Conservation (phyloP, 495 filamentous ascomycete genomes). For the Xylaria cubensis region DNA sequence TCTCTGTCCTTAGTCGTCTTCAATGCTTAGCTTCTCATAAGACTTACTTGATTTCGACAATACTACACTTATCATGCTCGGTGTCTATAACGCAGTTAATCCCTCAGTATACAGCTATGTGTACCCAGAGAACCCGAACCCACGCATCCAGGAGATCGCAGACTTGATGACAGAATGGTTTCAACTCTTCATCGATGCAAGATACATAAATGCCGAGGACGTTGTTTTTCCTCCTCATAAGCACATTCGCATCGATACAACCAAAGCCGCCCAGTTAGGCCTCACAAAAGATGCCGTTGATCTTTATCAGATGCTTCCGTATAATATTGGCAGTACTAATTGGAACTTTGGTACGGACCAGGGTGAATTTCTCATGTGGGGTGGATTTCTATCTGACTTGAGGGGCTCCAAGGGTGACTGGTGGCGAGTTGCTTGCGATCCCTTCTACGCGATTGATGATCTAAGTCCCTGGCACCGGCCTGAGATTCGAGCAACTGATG, state of each 20-base stretch:
- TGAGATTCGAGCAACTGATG: neutral
- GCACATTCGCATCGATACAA: conserved; percentile 7
- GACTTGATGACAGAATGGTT: conserved; percentile 8
- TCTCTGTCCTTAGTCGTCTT: neutral
- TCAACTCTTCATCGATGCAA: conserved; percentile 6
- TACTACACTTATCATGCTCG: neutral
- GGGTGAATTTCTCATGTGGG: conserved; percentile 16
- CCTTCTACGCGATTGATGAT: neutral
- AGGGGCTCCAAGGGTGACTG: neutral
- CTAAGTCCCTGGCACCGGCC: conserved; percentile 3
- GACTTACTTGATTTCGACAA: neutral
- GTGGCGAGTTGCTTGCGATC: neutral
- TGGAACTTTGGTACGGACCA: conserved; percentile 11
- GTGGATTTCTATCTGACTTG: neutral
- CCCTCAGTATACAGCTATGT: neutral
- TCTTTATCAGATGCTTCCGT: conserved; percentile 20
- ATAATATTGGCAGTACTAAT: neutral
- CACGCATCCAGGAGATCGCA: conserved; percentile 5
- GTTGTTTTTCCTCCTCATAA: conserved; percentile 11
- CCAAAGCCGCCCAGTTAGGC: neutral
- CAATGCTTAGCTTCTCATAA: neutral
- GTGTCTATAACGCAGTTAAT: neutral
- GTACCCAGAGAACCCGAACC: conserved; percentile 21
- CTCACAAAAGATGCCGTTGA: conserved; percentile 11
- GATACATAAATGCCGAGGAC: conserved; percentile 12